Percentiles rank a stretch among this genome's conserved stretches.
Conservation (phyloP, 495 filamentous ascomycete genomes). For the Cenococcum geophilum region DNA sequence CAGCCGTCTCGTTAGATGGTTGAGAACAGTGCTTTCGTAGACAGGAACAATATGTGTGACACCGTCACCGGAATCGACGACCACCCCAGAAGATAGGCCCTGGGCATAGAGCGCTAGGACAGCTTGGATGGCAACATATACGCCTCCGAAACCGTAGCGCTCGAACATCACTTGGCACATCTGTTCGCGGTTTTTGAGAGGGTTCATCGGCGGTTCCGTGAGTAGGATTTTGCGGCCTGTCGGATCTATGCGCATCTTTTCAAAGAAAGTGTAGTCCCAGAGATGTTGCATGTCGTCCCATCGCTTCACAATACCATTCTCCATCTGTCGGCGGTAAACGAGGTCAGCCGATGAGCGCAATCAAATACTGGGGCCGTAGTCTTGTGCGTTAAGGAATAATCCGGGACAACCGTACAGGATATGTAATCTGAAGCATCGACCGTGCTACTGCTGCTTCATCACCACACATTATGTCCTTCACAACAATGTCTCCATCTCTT, state of each 20-base stretch:
- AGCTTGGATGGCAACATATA: constrained; percentile 98
- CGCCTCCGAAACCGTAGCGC: constrained; percentile 88
- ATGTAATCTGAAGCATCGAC: constrained; percentile 95
- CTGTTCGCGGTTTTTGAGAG: constrained; percentile 86
- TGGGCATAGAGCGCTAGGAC: constrained; percentile 97
- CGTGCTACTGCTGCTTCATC: constrained; percentile 94
- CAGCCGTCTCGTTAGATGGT: constrained; percentile 87
- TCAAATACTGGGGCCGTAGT: background rate
- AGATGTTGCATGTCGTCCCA: constrained; percentile 99
- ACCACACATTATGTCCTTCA: constrained; percentile 99
- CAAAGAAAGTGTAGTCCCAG: constrained; percentile 97
- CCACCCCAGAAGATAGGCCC: constrained; percentile 91
- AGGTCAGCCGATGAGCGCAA: constrained; percentile 20
- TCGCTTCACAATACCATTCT: constrained; percentile 97
- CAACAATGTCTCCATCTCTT: constrained; percentile 64
- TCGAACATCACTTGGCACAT: constrained; percentile 99
- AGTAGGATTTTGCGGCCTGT: constrained; percentile 94
- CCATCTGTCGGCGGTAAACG: constrained; percentile 59
- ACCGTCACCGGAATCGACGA: constrained; percentile 96
- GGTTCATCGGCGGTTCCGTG: constrained; percentile 97
- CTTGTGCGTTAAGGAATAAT: background rate
- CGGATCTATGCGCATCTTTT: constrained; percentile 91
- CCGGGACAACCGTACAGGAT: constrained; percentile 57
- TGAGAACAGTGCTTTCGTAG: constrained; percentile 93
- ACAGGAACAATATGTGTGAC: constrained; percentile 98